A percentile compares a stretch with the other conserved stretches of the same genome.
phyloP scores from a whole-genome alignment of 495 filamentous ascomycete genomes.

The Podospora didyma region DNA sequence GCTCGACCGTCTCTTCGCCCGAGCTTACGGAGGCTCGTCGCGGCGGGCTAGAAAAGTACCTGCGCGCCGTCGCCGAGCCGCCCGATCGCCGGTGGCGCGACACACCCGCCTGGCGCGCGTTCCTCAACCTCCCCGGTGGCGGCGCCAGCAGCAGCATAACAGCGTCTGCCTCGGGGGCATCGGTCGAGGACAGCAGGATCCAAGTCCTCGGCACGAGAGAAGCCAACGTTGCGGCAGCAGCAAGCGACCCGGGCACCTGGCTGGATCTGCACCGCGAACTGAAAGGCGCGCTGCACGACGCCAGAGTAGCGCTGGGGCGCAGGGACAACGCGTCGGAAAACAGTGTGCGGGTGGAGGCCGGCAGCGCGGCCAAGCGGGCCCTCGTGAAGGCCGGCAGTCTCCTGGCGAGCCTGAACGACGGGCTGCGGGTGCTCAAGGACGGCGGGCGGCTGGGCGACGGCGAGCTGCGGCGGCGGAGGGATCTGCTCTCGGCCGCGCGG shows the following conservation, averaged over 20 bases:
- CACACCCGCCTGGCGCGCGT: slow-evolving; percentile 76
- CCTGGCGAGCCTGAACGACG: slow-evolving; percentile 64
- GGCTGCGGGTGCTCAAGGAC: slow-evolving; percentile 53
- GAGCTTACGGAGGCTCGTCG: slow-evolving; percentile 78
- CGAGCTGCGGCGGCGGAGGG: slow-evolving; percentile 77
- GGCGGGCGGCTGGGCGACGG: slow-evolving; percentile 65
- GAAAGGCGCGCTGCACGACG: slow-evolving; percentile 79
- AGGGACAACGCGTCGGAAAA: slow-evolving; percentile 68
- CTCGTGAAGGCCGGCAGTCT: slow-evolving; percentile 71
- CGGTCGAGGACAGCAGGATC: slow-evolving; percentile 31
- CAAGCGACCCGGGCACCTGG: slow-evolving; percentile 79
- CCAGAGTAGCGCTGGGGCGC: slow-evolving; percentile 65
- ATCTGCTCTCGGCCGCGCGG: slow-evolving; percentile 70
- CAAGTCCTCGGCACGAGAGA: slow-evolving; percentile 23
- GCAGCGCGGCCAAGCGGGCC: slow-evolving; percentile 73
- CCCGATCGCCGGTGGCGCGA: slow-evolving; percentile 83
- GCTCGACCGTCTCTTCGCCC: slow-evolving; percentile 69
- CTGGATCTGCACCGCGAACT: slow-evolving; percentile 80
- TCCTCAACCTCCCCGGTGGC: slow-evolving; percentile 69
- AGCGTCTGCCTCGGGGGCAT: slow-evolving; percentile 43
- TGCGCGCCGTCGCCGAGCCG: slow-evolving; percentile 71
- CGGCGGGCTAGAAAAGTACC: slow-evolving; percentile 71
- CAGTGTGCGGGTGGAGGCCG: slow-evolving; percentile 56
- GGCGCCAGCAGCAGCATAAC: slow-evolving; percentile 31
- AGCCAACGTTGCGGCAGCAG: slow-evolving; percentile 42